phyloP scores from a whole-genome alignment of 116 monocot species.

The Thalassia testudinum region DNA sequence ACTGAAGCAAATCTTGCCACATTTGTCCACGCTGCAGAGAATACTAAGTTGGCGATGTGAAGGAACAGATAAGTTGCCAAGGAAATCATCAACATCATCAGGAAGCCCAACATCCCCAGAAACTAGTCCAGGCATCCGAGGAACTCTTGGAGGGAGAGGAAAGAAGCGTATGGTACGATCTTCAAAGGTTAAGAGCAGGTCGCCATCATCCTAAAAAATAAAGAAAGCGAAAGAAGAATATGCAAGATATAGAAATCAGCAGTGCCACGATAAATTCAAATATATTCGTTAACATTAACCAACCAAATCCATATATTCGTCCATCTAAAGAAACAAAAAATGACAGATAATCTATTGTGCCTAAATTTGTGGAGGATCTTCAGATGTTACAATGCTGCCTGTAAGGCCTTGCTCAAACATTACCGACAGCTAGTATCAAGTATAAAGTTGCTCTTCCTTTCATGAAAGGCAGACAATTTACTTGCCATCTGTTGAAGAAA shows the following conservation, averaged over 20 bases:
- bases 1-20: conserved; percentile 86
- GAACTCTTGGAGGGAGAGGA: conserved; percentile 77
- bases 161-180: conserved; percentile 86
- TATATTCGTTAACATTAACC: no score
- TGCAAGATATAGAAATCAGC: neutral
- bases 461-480: no score
- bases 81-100: conserved; percentile 55
- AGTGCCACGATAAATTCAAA: no score
- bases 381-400: no score
- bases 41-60: conserved; percentile 64
- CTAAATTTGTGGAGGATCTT: no score
- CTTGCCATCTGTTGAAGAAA: no score
- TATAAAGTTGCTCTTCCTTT: no score
- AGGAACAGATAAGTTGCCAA: conserved; percentile 39
- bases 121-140: conserved; percentile 64
- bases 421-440: no score
- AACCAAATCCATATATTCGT: no score
- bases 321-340: no score
- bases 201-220: conserved; percentile 15
- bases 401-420: no score
- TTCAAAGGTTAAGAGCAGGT: conserved; percentile 29
- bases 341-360: no score
- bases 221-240: neutral
- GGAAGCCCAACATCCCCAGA: conserved; percentile 48
- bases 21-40: conserved; percentile 79